Percentiles rank a stretch among this genome's conserved stretches.
These are phyloP conservation scores for Amaranthus cruentus DNA, from an alignment of 148 eudicot species.

Conservation along the genomic window DNA sequence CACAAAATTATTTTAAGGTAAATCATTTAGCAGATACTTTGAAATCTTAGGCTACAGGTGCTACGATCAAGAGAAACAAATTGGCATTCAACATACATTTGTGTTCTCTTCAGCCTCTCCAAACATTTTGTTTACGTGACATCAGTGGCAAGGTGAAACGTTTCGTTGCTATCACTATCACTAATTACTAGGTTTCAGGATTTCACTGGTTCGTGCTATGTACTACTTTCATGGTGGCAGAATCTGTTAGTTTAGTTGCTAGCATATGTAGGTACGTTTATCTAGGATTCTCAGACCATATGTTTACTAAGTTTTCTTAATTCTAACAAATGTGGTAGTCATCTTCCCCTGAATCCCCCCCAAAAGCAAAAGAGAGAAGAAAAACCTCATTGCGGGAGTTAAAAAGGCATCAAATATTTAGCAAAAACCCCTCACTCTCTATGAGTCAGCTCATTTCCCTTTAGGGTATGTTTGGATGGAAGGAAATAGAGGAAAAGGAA, in stretches of 20 bases:
- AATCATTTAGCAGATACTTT: not conserved
- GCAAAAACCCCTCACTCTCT: no score
- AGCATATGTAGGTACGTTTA: no score
- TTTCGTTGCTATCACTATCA: not conserved
- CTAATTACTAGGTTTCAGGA: not conserved
- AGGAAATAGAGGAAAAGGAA: no score
- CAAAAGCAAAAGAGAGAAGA: no score
- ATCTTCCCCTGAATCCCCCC: no score
- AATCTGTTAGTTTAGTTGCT: not conserved
- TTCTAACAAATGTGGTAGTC: no score
- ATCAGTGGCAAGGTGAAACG: not conserved
- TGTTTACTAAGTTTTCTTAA: no score
- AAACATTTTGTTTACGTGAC: not conserved
- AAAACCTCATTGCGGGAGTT: no score
- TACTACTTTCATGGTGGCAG: not conserved
- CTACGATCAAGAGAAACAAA: not conserved
- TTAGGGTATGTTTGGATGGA: no score
- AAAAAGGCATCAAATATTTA: no score
- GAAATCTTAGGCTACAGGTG: not conserved
- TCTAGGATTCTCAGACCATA: no score
- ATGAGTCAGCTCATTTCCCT: no score
- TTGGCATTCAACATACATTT: not conserved
- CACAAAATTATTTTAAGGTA: not conserved
- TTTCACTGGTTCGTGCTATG: not conserved
- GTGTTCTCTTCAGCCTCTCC: not conserved